Conservation (phyloP, 1,139 yeast species). For the Candida tetrigidarum region DNA sequence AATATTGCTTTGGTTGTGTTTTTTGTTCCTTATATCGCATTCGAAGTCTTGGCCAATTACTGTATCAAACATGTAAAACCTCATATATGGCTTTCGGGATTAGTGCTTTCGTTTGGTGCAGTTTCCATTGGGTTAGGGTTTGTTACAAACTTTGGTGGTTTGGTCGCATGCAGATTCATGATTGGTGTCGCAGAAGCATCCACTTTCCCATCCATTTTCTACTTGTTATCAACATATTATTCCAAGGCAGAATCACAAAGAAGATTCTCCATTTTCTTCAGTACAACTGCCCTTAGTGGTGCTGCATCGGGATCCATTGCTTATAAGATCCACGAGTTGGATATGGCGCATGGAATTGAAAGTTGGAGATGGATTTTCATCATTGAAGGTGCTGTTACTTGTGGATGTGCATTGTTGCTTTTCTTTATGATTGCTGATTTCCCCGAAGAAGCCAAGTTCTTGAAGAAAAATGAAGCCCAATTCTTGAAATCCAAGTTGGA, state of each 20-base stretch:
- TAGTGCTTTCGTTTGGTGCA: slow-evolving; percentile 64
- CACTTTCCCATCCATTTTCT: slow-evolving; percentile 75
- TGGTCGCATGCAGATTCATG: slow-evolving; percentile 63
- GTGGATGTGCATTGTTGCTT: slow-evolving; percentile 59
- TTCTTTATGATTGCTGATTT: slow-evolving; percentile 57
- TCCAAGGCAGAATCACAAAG: slow-evolving; percentile 67
- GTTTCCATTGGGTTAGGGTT: slow-evolving; percentile 71
- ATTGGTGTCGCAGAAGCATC: slow-evolving; percentile 72
- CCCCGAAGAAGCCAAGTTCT: slow-evolving; percentile 57
- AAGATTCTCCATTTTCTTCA: slow-evolving; percentile 68
- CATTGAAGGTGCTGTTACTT: slow-evolving; percentile 73
- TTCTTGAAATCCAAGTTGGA: slow-evolving; percentile 60
- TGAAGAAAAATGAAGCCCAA: slow-evolving; percentile 48
- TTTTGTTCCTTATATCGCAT: slow-evolving; percentile 70
- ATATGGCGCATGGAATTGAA: slow-evolving; percentile 39
- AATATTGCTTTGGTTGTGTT: slow-evolving; percentile 68
- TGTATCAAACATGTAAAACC: slow-evolving; percentile 63
- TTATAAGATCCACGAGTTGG: slow-evolving; percentile 41
- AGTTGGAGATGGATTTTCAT: slow-evolving; percentile 82
- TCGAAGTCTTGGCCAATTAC: slow-evolving; percentile 71
- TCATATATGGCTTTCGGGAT: slow-evolving; percentile 61
- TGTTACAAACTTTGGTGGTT: slow-evolving; percentile 58
- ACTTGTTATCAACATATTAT: slow-evolving; percentile 60
- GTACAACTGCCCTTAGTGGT: slow-evolving; percentile 46
- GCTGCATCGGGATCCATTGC: slow-evolving; percentile 50